phyloP scores from a whole-genome alignment of 768 basidiomycete species.

The Tephrocybe sp. region DNA sequence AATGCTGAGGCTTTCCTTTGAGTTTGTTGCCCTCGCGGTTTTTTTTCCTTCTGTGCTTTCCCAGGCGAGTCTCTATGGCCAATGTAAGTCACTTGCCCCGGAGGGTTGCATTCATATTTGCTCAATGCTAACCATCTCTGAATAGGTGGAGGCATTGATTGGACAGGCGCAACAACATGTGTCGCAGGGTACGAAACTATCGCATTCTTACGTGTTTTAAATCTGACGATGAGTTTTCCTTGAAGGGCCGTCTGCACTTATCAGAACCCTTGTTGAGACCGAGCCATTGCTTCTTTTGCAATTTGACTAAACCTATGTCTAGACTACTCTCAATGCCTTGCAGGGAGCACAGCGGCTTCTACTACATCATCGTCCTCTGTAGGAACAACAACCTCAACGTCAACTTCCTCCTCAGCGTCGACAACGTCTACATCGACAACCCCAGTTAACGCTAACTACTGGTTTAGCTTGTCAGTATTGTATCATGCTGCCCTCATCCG shows the following conservation, averaged over 20 bases:
- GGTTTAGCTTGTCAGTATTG: slow-evolving; percentile 53
- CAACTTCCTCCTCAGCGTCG: slow-evolving; percentile 8
- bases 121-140: not conserved
- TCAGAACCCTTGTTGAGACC: slow-evolving; percentile 26
- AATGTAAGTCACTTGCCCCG: not conserved
- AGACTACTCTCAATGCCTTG: slow-evolving; percentile 42
- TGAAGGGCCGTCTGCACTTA: slow-evolving; percentile 20
- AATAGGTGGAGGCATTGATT: slow-evolving; percentile 26
- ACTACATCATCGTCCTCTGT: not conserved
- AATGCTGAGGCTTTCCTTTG: too few relatives aligned
- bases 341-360: slow-evolving; percentile 12
- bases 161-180: slow-evolving; percentile 41
- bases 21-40: too few relatives aligned
- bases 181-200: slow-evolving; percentile 29
- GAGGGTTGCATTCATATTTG: not conserved
- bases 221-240: not conserved
- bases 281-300: not conserved
- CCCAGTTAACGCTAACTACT: slow-evolving; percentile 35
- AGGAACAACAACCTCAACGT: slow-evolving; percentile 3
- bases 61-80: not conserved
- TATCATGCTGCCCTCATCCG: not conserved
- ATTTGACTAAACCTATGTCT: not conserved
- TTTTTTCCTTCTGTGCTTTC: too few relatives aligned
- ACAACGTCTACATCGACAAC: slow-evolving; percentile 13
- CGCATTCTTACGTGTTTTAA: not conserved